Percentiles rank a stretch among this genome's conserved stretches.
Conservation (phyloP, 2,329 filamentous ascomycete genomes). For the Fusarium sp. region DNA sequence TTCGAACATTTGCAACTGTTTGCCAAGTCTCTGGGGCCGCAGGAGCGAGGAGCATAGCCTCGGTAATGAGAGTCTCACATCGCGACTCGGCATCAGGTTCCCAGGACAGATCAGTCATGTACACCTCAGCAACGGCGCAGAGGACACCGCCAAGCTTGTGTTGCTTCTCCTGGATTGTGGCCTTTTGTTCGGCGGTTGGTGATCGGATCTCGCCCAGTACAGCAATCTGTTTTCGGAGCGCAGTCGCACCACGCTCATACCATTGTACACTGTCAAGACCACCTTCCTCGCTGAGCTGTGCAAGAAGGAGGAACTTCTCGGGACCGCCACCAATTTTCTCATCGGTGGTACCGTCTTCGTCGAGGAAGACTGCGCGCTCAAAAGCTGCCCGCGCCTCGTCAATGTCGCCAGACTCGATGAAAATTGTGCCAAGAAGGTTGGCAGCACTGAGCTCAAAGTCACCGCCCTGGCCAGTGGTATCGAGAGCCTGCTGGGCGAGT, state of each 20-base stretch:
- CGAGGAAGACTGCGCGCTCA: slow-evolving; percentile 77
- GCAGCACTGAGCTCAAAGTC: slow-evolving; percentile 73
- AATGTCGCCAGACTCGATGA: slow-evolving; percentile 84
- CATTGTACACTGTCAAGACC: slow-evolving; percentile 74
- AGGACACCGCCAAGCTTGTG: slow-evolving; percentile 89
- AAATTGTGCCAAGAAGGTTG: slow-evolving; percentile 83
- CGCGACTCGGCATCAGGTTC: slow-evolving; percentile 89
- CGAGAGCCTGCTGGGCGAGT: slow-evolving; percentile 59
- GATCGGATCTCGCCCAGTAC: slow-evolving; percentile 64
- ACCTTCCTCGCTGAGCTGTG: slow-evolving; percentile 83
- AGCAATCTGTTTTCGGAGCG: slow-evolving; percentile 79
- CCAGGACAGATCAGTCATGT: slow-evolving; percentile 98
- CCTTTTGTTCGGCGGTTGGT: slow-evolving; percentile 57
- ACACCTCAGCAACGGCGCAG: slow-evolving; percentile 94
- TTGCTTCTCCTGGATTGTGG: slow-evolving; percentile 74
- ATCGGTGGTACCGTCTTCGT: slow-evolving; percentile 78
- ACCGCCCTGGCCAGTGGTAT: slow-evolving; percentile 58
- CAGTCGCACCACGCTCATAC: slow-evolving; percentile 78
- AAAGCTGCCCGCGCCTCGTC: slow-evolving; percentile 81
- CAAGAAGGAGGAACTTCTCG: slow-evolving; percentile 95
- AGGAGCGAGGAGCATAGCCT: slow-evolving; percentile 88
- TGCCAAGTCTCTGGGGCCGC: slow-evolving; percentile 90
- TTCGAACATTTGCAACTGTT: slow-evolving; percentile 91
- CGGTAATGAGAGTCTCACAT: slow-evolving; percentile 90
- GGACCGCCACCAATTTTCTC: slow-evolving; percentile 83